A percentile compares a stretch with the other conserved stretches of the same genome.
phyloP scores from a whole-genome alignment of 371 early-diverging fungal species.

The Mucor circinelloides region DNA sequence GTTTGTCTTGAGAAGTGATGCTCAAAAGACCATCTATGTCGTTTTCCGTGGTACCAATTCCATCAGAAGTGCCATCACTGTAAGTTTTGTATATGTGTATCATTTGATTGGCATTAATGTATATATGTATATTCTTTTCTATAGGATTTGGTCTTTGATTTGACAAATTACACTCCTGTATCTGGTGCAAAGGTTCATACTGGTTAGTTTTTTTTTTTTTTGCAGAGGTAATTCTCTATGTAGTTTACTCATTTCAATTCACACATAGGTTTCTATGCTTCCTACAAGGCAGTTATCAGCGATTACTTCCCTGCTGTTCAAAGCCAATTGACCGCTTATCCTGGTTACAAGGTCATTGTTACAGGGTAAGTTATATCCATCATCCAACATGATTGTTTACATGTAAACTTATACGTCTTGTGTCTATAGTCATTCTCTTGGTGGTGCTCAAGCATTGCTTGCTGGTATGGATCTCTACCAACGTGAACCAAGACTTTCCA shows the following conservation, averaged over 20 bases:
- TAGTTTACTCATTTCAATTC: not conserved
- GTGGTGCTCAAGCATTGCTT: slow-evolving; percentile 29
- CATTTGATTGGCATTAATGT: no score
- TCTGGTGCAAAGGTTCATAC: slow-evolving; percentile 27
- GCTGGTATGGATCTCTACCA: slow-evolving; percentile 23
- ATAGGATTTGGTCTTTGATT: slow-evolving; percentile 18
- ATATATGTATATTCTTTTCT: no score
- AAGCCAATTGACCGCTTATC: slow-evolving; percentile 17
- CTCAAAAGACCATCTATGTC: slow-evolving; percentile 25
- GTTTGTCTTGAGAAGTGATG: slow-evolving; percentile 25
- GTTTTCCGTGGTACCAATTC: slow-evolving; percentile 35
- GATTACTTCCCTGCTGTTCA: slow-evolving; percentile 17
- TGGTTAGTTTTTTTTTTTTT: slow-evolving; percentile 7
- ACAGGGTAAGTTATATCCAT: slow-evolving; percentile 11
- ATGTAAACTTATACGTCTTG: not conserved
- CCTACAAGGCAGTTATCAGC: slow-evolving; percentile 8
- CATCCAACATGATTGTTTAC: not conserved
- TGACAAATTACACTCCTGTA: slow-evolving; percentile 22
- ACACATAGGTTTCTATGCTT: slow-evolving; percentile 20
- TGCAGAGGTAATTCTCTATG: not conserved
- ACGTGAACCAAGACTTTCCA: slow-evolving; percentile 14
- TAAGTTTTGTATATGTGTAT: not conserved
- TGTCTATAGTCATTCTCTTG: slow-evolving; percentile 22
- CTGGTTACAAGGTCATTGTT: slow-evolving; percentile 23
- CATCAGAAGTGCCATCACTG: slow-evolving; percentile 24